Evolutionary conservation across 345 rosid species (phyloP), one percentile per base, ranked within the genome.

Genomic region (Theobroma cacao): DNA sequence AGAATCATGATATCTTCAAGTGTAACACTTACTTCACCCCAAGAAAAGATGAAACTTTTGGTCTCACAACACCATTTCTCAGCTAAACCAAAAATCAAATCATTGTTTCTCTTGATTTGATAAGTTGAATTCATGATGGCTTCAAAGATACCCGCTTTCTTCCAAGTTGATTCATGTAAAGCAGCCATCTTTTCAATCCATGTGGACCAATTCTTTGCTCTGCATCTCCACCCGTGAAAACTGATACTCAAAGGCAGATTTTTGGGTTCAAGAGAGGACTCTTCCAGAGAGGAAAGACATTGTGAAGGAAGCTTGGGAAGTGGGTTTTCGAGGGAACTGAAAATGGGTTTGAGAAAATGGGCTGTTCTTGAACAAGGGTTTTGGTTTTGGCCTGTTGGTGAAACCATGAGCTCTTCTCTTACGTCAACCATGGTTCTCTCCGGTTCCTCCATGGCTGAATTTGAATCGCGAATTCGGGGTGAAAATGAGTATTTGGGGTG

Each of bases 11-110:
- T 15, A 75, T 87, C 88, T 62, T 85, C 85, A 0, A 87, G 80
- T 0, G 88, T 85, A 43, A 87, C 33, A 1, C 86, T 81, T 0
- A 82, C 86, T 83, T 85, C 85, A 15, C 85, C 88, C 85, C 80
- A 85, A 11, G 86, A 48, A 41, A 83, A 87, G 22, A 83, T 43
- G 77, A 85, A 87, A 8, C 85, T 73, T 59, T 85, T 83, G 12
- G 84, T 85, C 7, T 79, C 81, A 1, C 81, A 75, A 47, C 80
- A 79, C 85, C 85, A 85, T 75, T 53, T 85, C 78, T 81, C 80
- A 1, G 78, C 87, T 62, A 85, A 30, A 33, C 79, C 82, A 18
- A 83, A 33, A 67, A 87, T 26, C 78, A 83, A 83, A 33, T 63
- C 80, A 48, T 0, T 12, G 68, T 81, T 50, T 65, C 41, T 81